Percentiles rank a stretch among this genome's conserved stretches.
These are phyloP conservation scores for Rhizopus arrhizus DNA, from an alignment of 371 early-diverging fungal species.

Conservation along the genomic window DNA sequence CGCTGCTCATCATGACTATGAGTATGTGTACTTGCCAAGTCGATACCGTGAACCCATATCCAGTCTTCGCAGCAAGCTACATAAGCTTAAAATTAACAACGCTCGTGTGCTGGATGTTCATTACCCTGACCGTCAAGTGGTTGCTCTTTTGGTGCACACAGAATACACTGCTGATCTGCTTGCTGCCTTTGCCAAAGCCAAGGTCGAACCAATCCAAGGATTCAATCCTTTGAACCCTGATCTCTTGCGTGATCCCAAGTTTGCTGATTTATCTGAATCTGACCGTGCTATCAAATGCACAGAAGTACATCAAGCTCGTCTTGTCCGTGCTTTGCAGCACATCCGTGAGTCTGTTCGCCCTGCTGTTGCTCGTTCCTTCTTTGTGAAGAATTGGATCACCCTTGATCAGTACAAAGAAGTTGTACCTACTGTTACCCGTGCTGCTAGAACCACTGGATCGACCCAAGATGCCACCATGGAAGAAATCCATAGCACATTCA, in stretches of 20 bases:
- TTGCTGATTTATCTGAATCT: neutral
- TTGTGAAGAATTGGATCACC: neutral
- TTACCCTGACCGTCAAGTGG: conserved; percentile 4
- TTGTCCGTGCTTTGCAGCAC: neutral
- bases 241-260: neutral
- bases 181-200: neutral
- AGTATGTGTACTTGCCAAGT: neutral
- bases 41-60: conserved; percentile 4
- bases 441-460: no score
- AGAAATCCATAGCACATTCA: no score
- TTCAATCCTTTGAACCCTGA: conserved; percentile 3
- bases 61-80: neutral
- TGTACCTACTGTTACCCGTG: no score
- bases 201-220: neutral
- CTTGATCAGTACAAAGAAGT: neutral
- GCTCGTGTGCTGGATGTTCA: conserved; percentile 6
- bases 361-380: neutral
- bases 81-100: neutral
- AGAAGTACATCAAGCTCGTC: conserved; percentile 1
- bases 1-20: neutral
- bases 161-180: neutral
- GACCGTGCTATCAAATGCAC: neutral
- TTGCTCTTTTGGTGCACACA: conserved; percentile 1
- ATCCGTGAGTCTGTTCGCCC: neutral
- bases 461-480: no score